Evolutionary conservation across 139 green algal genomes (phyloP).

Genomic region (Chlamydomonas urium): DNA sequence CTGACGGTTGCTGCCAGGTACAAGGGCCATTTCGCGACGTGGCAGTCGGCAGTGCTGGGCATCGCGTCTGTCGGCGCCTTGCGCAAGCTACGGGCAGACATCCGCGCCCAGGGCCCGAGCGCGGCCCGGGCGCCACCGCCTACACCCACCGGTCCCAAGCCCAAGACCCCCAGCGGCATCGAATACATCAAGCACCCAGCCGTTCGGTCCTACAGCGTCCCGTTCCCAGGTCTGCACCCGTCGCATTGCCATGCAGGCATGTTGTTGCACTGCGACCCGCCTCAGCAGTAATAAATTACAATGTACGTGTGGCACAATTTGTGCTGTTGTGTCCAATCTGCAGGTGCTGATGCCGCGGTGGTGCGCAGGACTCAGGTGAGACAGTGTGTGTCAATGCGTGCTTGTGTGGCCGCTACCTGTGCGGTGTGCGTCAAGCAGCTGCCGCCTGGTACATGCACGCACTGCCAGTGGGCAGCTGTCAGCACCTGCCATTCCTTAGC

Average conservation of each 20-base stretch:
- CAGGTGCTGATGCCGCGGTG: constrained; percentile 59
- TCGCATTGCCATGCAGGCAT: neutral
- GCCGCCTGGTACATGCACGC: too few relatives aligned
- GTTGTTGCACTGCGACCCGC: too few relatives aligned
- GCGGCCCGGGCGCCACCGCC: neutral
- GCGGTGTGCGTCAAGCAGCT: too few relatives aligned
- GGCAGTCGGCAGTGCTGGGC: constrained; percentile 55
- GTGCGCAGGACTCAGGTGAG: constrained; percentile 48
- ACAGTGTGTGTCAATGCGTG: too few relatives aligned
- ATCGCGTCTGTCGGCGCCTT: constrained; percentile 25
- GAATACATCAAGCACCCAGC: constrained; percentile 19
- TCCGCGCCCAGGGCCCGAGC: too few relatives aligned
- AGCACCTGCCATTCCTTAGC: too few relatives aligned
- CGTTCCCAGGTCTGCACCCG: constrained; percentile 46
- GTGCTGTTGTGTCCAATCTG: too few relatives aligned
- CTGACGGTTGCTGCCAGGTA: neutral
- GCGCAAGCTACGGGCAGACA: neutral
- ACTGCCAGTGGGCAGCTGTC: too few relatives aligned
- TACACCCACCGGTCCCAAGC: constrained; percentile 17
- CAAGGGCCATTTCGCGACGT: neutral
- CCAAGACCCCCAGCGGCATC: neutral
- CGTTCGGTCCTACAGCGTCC: constrained; percentile 37
- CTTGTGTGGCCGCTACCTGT: too few relatives aligned
- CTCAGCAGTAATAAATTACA: too few relatives aligned
- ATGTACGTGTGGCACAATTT: too few relatives aligned